These are phyloP conservation scores for Crassisporium funariophilum DNA, from an alignment of 768 basidiomycete genomes.

Conservation along the genomic window DNA sequence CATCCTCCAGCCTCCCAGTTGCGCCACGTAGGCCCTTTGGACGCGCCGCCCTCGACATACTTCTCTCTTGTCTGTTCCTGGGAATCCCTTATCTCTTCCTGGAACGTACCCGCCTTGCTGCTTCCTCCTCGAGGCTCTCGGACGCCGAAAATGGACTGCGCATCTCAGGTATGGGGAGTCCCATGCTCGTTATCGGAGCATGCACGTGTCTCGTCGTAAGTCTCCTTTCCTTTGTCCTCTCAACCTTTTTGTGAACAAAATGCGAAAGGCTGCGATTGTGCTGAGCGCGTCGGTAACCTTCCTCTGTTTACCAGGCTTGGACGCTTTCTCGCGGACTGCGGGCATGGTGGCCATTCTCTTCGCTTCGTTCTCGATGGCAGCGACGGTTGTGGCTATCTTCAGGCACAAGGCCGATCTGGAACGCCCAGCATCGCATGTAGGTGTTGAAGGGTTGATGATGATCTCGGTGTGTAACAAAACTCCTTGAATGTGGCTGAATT, in stretches of 20 bases:
- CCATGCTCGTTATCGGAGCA: constrained; percentile 65
- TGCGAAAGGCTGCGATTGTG: constrained; percentile 70
- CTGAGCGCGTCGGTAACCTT: constrained; percentile 83
- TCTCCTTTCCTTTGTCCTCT: constrained; percentile 13
- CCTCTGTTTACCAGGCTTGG: constrained; percentile 76
- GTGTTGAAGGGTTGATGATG: constrained; percentile 58
- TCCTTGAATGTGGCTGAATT: constrained; percentile 1
- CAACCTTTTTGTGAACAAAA: constrained; percentile 15
- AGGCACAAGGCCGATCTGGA: constrained; percentile 69
- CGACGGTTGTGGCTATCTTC: constrained; percentile 70
- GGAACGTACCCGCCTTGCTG: constrained; percentile 48
- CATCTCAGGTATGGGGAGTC: constrained; percentile 50
- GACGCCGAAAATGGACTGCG: constrained; percentile 62
- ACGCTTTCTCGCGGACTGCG: constrained; percentile 60
- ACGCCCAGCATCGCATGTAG: constrained; percentile 47
- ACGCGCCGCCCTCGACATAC: constrained; percentile 56
- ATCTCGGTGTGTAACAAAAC: constrained; percentile 40
- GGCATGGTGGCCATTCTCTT: constrained; percentile 70
- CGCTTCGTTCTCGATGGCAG: constrained; percentile 68
- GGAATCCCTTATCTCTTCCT: constrained; percentile 81
- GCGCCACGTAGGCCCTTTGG: constrained; percentile 41
- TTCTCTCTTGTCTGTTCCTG: constrained; percentile 66
- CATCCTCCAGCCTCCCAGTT: constrained; percentile 23
- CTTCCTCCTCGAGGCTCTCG: constrained; percentile 35
- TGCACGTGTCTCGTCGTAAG: constrained; percentile 68